Percentiles rank a stretch among this genome's conserved stretches.
These are phyloP conservation scores for Phyllosticta capitalensis DNA, from an alignment of 2,329 filamentous ascomycete genomes.

Conservation along the genomic window DNA sequence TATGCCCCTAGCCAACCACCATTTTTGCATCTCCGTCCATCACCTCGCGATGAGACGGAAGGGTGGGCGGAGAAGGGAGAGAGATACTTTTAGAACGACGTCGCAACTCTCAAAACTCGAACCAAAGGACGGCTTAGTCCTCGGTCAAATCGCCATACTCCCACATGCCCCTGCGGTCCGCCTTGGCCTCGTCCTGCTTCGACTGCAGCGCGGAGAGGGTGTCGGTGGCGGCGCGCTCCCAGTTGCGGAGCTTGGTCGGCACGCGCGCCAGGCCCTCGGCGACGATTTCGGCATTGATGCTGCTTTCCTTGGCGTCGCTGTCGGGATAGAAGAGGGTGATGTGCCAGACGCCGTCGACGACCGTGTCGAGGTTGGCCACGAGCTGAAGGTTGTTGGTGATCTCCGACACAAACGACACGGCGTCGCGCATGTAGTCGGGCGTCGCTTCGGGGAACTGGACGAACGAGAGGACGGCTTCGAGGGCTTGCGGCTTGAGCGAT, in stretches of 20 bases:
- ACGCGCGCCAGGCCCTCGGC: slow-evolving; percentile 82
- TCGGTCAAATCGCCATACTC: slow-evolving; percentile 96
- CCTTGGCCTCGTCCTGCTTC: slow-evolving; percentile 70
- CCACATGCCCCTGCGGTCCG: slow-evolving; percentile 79
- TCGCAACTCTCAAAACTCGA: not conserved
- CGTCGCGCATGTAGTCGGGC: slow-evolving; percentile 70
- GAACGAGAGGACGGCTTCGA: slow-evolving; percentile 79
- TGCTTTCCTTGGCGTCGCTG: slow-evolving; percentile 56
- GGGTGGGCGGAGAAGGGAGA: not conserved
- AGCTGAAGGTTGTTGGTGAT: slow-evolving; percentile 66
- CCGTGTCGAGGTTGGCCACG: slow-evolving; percentile 83
- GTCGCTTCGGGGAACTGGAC: slow-evolving; percentile 69
- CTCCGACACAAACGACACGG: slow-evolving; percentile 65
- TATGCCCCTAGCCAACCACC: not conserved
- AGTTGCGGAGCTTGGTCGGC: slow-evolving; percentile 79
- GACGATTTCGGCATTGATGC: slow-evolving; percentile 82
- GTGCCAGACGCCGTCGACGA: slow-evolving; percentile 71
- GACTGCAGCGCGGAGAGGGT: slow-evolving; percentile 63
- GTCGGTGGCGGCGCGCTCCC: slow-evolving; percentile 70
- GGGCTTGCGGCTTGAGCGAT: slow-evolving; percentile 69
- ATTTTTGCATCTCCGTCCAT: not conserved
- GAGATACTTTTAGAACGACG: not conserved
- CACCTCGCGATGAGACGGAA: not conserved
- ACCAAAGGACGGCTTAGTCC: slow-evolving; percentile 12
- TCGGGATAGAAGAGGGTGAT: slow-evolving; percentile 81